Percentiles rank a stretch among this genome's conserved stretches.
phyloP scores from a whole-genome alignment of 768 basidiomycete genomes.

The Tylopilus rubrobrunneus region DNA sequence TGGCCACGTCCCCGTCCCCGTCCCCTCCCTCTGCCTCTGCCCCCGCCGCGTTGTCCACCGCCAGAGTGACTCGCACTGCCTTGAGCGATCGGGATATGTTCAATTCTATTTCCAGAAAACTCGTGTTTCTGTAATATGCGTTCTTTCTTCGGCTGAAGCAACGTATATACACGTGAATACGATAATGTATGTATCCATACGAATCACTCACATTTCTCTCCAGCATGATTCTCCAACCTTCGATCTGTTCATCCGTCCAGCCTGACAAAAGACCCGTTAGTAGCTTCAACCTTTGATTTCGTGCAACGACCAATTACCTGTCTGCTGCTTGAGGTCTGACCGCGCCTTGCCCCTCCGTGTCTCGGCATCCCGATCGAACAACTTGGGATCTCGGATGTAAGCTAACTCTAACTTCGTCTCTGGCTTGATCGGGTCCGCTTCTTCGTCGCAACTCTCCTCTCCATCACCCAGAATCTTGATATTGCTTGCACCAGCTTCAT shows the following conservation, averaged over 20 bases:
- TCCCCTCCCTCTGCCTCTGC: constrained; percentile 32
- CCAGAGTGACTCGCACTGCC: constrained; percentile 2
- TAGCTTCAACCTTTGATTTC: background rate
- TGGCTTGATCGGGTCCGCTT: constrained; percentile 30
- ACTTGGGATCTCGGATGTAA: constrained; percentile 67
- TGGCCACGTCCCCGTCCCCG: constrained; percentile 36
- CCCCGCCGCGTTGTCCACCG: constrained; percentile 13
- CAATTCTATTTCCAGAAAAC: constrained; percentile 59
- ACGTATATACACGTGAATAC: constrained; percentile 4
- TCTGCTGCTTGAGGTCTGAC: constrained; percentile 60
- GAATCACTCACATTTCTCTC: constrained; percentile 71
- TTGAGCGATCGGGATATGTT: constrained; percentile 2
- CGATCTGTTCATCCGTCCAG: constrained; percentile 81
- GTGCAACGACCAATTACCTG: constrained; percentile 41
- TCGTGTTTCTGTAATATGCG: constrained; percentile 73
- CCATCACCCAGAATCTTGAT: constrained; percentile 61
- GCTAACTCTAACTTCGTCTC: constrained; percentile 73
- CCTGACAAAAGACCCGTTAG: constrained; percentile 35
- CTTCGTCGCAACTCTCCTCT: constrained; percentile 40
- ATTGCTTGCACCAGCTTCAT: constrained; percentile 35
- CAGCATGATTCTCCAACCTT: constrained; percentile 89
- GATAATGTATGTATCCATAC: constrained; percentile 7
- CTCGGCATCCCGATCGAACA: constrained; percentile 73
- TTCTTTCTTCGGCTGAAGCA: constrained; percentile 63
- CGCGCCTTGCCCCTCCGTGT: constrained; percentile 71